phyloP scores from a whole-genome alignment of 1,139 yeast species.

The Kluyveromyces marxianus region DNA sequence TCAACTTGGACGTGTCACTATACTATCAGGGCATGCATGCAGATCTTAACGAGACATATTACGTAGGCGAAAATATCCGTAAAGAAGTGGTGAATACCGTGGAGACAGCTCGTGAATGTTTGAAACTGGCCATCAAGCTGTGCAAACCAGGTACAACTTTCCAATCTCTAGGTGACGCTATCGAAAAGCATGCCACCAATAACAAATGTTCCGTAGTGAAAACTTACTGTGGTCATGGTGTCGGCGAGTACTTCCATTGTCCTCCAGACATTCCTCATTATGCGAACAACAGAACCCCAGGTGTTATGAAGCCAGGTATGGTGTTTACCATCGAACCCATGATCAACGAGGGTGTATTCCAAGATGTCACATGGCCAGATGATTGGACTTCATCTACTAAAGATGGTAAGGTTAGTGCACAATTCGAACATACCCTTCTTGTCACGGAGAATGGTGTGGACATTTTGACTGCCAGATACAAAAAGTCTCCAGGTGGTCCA shows the following conservation, averaged over 20 bases:
- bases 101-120: constrained; percentile 87
- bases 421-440: constrained; percentile 86
- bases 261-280: constrained; percentile 94
- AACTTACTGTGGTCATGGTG: constrained; percentile 93
- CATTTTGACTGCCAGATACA: constrained; percentile 74
- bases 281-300: constrained; percentile 87
- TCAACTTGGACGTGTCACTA: constrained; percentile 82
- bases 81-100: constrained; percentile 80
- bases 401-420: constrained; percentile 87
- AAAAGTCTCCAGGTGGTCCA: constrained; percentile 84
- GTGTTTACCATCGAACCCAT: constrained; percentile 97
- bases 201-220: constrained; percentile 82
- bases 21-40: constrained; percentile 87
- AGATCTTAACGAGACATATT: constrained; percentile 93
- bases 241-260: constrained; percentile 78
- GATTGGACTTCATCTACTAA: constrained; percentile 92
- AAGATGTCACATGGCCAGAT: constrained; percentile 92
- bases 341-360: constrained; percentile 82
- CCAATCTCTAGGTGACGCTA: constrained; percentile 80
- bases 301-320: constrained; percentile 93
- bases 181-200: constrained; percentile 78
- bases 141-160: constrained; percentile 92
- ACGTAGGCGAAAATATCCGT: constrained; percentile 87
- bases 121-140: constrained; percentile 70
- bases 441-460: constrained; percentile 95